Evolutionary conservation across 108 stramenopile species (phyloP).

Genomic region (Pseudonitzschia multiseries): DNA sequence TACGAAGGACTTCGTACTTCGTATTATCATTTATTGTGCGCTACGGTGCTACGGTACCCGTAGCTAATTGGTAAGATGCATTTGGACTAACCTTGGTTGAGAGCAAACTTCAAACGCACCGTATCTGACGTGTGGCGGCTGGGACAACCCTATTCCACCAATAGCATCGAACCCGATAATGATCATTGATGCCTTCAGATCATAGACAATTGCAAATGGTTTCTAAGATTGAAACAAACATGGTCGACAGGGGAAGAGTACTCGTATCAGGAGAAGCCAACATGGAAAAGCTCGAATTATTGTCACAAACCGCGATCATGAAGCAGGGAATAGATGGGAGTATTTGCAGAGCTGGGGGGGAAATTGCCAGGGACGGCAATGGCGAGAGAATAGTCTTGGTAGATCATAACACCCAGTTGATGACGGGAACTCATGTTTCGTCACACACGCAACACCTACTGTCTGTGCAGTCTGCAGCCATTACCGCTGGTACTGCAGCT

Average conservation of each 20-base stretch:
- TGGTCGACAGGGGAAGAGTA: not conserved
- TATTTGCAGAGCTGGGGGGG: not conserved
- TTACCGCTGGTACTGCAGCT: not conserved
- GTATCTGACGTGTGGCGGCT: not conserved
- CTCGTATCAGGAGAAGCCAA: not conserved
- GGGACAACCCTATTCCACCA: not conserved
- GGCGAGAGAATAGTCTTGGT: not conserved
- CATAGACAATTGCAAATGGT: not conserved
- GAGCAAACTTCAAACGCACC: not conserved
- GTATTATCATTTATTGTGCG: too few relatives aligned
- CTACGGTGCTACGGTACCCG: too few relatives aligned
- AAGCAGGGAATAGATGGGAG: conserved; percentile 19
- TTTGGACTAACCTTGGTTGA: not conserved
- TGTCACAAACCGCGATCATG: conserved; percentile 12
- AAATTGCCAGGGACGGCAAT: not conserved
- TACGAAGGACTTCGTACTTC: too few relatives aligned
- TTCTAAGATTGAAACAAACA: not conserved
- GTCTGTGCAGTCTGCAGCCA: not conserved
- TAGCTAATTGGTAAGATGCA: too few relatives aligned
- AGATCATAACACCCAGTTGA: not conserved
- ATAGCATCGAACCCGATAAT: not conserved
- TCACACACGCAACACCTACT: not conserved
- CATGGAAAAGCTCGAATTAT: conserved; percentile 19
- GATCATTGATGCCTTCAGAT: too few relatives aligned
- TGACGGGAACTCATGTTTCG: not conserved